Evolutionary conservation across 2,329 filamentous ascomycete genomes (phyloP).

Genomic region (Cytospora paraplurivora): DNA sequence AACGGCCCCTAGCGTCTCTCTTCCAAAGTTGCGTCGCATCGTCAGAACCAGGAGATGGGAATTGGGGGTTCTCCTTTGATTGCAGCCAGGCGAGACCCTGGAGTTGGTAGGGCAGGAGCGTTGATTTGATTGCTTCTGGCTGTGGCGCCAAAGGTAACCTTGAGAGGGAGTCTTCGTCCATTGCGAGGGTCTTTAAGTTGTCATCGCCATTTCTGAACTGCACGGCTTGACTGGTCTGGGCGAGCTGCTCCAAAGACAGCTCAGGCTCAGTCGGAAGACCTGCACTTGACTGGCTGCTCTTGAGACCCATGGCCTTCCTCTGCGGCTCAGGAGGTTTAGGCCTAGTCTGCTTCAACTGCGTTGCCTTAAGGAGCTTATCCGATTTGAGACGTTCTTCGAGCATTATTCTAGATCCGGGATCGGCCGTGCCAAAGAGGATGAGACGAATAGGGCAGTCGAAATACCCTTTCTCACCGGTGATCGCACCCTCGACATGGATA

Average conservation of each 20-base stretch:
- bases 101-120: slow-evolving; percentile 77
- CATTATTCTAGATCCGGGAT: slow-evolving; percentile 51
- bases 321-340: slow-evolving; percentile 56
- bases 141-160: slow-evolving; percentile 73
- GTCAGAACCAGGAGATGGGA: slow-evolving; percentile 60
- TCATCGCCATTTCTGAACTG: slow-evolving; percentile 66
- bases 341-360: slow-evolving; percentile 57
- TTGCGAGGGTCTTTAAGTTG: slow-evolving; percentile 69
- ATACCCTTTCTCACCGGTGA: slow-evolving; percentile 65
- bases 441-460: slow-evolving; percentile 76
- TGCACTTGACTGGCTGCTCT: slow-evolving; percentile 42
- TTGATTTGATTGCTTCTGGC: slow-evolving; percentile 64
- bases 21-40: slow-evolving; percentile 80
- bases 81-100: slow-evolving; percentile 83
- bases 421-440: slow-evolving; percentile 67
- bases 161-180: slow-evolving; percentile 69
- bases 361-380: slow-evolving; percentile 64
- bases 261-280: slow-evolving; percentile 42
- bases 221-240: slow-evolving; percentile 67
- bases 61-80: slow-evolving; percentile 69
- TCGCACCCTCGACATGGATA: slow-evolving; percentile 61
- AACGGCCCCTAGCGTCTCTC: slow-evolving; percentile 48
- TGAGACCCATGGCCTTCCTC: slow-evolving; percentile 43
- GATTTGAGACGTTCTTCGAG: slow-evolving; percentile 65
- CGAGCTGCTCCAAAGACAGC: slow-evolving; percentile 62